Evolutionary conservation across 306 rosid genomes (phyloP), one percentile per base, ranked within the genome.

Genomic region (Sophora flavescens): DNA sequence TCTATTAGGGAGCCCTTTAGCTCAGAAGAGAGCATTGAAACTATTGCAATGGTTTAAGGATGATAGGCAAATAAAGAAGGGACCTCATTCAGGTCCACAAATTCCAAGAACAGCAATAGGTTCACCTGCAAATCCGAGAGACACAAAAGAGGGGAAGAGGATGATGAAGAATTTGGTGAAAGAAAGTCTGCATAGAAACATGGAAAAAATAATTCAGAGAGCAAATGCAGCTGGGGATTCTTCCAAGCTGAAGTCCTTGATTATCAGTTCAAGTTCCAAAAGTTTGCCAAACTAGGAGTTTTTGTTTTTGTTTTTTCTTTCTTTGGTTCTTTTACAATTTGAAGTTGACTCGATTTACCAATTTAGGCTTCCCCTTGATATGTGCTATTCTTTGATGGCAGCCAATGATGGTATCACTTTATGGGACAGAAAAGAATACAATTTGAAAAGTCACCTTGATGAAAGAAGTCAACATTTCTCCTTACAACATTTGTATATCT

Each of bases 11-110:
- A 88, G 92, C 69, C 81, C 89, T 32, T 50, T 88, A 11, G 93
- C 92, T 14, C 96, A 87, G 58, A 87, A 84, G 83, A 89, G 96
- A 52, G 92, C 96, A 10, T 16, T 80, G 14, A 88, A 89, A 63
- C 66, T 90, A 7, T 63, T 93, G 72, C 88, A 86, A 22, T 88
- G 88, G 96, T 90, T 90, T 50, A 88, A 82, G 81, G 87, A 86
- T 70, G 91, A 88, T 28, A 81, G 87, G 70, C 87, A 87, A 74
- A 81, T 79, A 11, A 85, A 50, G 33, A 77, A 88, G 91, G 86
- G 86, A 8, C 90, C 95, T 1, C 95, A 91, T 68, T 91, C 95
- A 4, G 95, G 97, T 22, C 90, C 95, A 13, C 97, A 92, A 11
- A 76, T 84, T 2, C 82, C 83, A 14, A 86, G 87, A 74, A 26